A percentile compares a stretch with the other conserved stretches of the same genome.
These are phyloP conservation scores for Linnemannia zychae DNA, from an alignment of 192 early-diverging fungal species.

Conservation along the genomic window DNA sequence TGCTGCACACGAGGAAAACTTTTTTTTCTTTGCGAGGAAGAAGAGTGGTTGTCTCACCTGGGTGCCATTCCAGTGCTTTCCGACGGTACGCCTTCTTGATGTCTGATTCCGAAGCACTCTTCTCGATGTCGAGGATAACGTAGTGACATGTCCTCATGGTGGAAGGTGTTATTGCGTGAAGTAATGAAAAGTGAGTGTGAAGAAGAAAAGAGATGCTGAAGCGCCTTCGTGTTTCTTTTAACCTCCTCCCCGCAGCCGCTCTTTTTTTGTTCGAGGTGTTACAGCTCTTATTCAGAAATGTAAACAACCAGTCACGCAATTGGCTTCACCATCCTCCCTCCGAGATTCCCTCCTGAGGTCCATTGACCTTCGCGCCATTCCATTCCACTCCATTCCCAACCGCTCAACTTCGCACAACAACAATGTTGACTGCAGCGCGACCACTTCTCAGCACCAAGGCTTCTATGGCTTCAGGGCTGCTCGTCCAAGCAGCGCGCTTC, in stretches of 20 bases:
- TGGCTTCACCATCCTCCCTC: neutral
- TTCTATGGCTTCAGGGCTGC: neutral
- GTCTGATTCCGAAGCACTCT: constrained; percentile 77
- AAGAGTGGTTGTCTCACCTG: constrained; percentile 59
- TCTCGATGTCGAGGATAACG: constrained; percentile 86
- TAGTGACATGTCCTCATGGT: constrained; percentile 88
- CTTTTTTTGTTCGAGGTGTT: neutral
- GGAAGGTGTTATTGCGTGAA: neutral
- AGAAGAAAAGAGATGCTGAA: neutral
- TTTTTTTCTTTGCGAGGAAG: constrained; percentile 1
- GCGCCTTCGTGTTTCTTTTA: neutral
- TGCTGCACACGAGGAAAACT: neutral
- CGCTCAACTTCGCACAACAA: neutral
- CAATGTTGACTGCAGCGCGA: constrained; percentile 5
- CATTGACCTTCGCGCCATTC: neutral
- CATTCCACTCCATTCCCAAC: neutral
- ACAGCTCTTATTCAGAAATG: neutral
- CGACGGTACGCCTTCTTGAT: constrained; percentile 91
- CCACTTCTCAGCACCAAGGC: neutral
- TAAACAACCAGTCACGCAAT: neutral
- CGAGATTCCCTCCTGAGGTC: neutral
- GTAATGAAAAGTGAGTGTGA: neutral
- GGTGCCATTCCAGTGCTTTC: constrained; percentile 85
- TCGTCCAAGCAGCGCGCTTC: neutral
- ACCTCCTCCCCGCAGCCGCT: neutral